These are phyloP conservation scores for Harrya chromipes DNA, from an alignment of 768 basidiomycete species.

Conservation along the genomic window DNA sequence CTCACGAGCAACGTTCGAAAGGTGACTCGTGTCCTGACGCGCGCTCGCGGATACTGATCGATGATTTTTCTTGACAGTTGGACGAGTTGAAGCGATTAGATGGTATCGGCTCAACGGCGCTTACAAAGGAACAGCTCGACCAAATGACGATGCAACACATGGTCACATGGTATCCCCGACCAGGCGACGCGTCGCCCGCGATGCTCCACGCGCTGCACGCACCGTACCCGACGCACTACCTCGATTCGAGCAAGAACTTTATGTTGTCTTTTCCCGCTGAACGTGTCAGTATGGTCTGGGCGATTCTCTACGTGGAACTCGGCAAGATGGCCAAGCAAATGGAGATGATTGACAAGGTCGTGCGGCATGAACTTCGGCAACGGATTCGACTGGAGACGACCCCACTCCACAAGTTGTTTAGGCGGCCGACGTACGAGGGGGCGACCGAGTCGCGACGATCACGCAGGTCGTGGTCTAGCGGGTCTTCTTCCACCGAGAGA, in stretches of 20 bases:
- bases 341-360: conserved; percentile 36
- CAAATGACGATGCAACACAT: conserved; percentile 28
- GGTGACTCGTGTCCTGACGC: conserved; percentile 26
- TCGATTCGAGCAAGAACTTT: conserved; percentile 33
- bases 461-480: too few relatives aligned
- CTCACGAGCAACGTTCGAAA: conserved; percentile 42
- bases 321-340: conserved; percentile 36
- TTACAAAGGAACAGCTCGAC: conserved; percentile 41
- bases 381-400: conserved; percentile 29
- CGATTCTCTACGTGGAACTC: conserved; percentile 34
- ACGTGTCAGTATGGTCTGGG: conserved; percentile 32
- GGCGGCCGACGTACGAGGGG: conserved; percentile 1
- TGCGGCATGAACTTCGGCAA: conserved; percentile 33
- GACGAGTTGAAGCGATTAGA: conserved; percentile 39
- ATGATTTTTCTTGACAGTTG: conserved; percentile 28
- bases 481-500: neutral
- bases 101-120: conserved; percentile 43
- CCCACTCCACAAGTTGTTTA: conserved; percentile 19
- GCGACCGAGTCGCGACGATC: neutral
- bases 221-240: conserved; percentile 26
- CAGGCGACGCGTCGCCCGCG: conserved; percentile 28
- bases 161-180: conserved; percentile 29
- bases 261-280: conserved; percentile 36
- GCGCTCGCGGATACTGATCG: too few relatives aligned
- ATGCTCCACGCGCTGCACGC: conserved; percentile 37